Evolutionary conservation across 345 rosid genomes (phyloP).

Genomic region (Euclidium syriacum): DNA sequence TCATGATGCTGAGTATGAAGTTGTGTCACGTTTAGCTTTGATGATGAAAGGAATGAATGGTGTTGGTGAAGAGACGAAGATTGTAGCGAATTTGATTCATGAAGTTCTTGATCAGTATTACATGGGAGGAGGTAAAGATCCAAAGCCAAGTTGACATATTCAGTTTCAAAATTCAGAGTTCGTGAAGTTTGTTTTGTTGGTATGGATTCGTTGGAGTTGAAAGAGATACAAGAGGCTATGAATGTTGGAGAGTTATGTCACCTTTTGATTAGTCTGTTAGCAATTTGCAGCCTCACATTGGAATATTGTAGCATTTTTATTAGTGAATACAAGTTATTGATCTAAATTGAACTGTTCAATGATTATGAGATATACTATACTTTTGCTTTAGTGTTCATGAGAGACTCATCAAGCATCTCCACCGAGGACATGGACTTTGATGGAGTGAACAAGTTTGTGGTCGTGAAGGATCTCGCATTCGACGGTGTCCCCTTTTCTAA

Average conservation of each 20-base stretch:
- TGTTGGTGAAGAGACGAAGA: not conserved
- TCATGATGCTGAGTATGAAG: constrained; percentile 11
- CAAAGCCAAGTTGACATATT: not conserved
- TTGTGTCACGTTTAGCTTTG: constrained; percentile 13
- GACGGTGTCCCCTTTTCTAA: not conserved
- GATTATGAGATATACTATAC: too few species aligned
- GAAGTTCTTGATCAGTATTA: constrained; percentile 19
- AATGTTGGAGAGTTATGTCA: too few species aligned
- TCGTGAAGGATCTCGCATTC: constrained; percentile 8
- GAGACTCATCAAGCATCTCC: not conserved
- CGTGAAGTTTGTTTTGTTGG: too few species aligned
- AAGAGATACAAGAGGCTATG: too few species aligned
- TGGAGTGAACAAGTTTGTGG: not conserved
- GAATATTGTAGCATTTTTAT: too few species aligned
- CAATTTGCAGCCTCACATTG: too few species aligned
- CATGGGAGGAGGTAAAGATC: constrained; percentile 6
- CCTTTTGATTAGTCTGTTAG: too few species aligned
- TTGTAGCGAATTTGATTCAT: not conserved
- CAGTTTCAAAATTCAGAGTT: too few species aligned
- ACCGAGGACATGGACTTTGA: not conserved
- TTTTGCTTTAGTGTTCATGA: too few species aligned
- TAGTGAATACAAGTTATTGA: too few species aligned
- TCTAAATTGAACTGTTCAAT: too few species aligned
- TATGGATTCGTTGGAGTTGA: too few species aligned
- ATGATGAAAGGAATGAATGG: constrained; percentile 5